phyloP scores from a whole-genome alignment of 371 early-diverging fungal genomes.

The Basidiobolus meristosporus region DNA sequence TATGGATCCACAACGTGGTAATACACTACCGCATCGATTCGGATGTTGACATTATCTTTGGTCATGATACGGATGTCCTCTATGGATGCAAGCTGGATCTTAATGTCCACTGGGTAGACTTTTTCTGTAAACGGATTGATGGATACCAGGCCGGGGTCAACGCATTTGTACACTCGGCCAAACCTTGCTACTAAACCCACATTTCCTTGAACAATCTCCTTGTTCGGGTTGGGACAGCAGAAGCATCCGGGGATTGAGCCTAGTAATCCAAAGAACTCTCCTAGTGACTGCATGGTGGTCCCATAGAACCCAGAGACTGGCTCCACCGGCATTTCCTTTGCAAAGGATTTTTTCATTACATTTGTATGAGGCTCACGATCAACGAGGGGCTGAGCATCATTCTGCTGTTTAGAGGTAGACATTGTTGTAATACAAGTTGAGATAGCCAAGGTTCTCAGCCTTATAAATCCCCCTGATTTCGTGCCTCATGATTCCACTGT shows the following conservation, averaged over 20 bases:
- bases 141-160: slow-evolving; percentile 69
- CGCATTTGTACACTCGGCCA: slow-evolving; percentile 72
- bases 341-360: too few species aligned
- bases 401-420: too few species aligned
- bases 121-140: slow-evolving; percentile 61
- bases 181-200: slow-evolving; percentile 64
- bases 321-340: too few species aligned
- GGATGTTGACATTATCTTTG: slow-evolving; percentile 53
- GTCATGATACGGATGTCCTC: slow-evolving; percentile 17
- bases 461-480: too few species aligned
- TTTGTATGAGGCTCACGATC: too few species aligned
- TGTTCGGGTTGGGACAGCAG: slow-evolving; percentile 64
- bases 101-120: slow-evolving; percentile 23
- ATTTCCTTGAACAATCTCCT: slow-evolving; percentile 26
- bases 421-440: too few species aligned
- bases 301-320: too few species aligned
- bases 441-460: too few species aligned
- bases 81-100: slow-evolving; percentile 11
- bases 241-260: slow-evolving; percentile 33
- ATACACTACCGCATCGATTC: slow-evolving; percentile 71
- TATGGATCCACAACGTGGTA: slow-evolving; percentile 73
- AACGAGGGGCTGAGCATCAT: too few species aligned
- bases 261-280: too few species aligned
- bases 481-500: too few species aligned
- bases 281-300: too few species aligned